Percentiles rank a stretch among this genome's conserved stretches.
phyloP scores from a whole-genome alignment of 257 asterid species.

The Penstemon eatonii region DNA sequence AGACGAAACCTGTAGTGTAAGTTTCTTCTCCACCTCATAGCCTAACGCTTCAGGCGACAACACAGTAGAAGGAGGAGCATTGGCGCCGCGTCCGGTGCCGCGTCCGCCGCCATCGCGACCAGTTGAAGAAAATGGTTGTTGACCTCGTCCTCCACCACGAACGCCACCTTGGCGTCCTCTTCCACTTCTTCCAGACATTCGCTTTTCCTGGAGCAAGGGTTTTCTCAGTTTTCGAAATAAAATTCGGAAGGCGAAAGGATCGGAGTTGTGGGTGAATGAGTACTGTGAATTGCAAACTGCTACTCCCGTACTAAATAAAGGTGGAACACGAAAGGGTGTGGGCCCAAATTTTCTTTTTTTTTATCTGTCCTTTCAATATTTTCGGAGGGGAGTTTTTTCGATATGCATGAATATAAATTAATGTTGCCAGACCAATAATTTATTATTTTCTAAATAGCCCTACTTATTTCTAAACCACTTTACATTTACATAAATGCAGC shows the following conservation, averaged over 20 bases:
- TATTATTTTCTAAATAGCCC: no score
- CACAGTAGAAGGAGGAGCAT: constrained; percentile 28
- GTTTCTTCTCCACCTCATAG: constrained; percentile 39
- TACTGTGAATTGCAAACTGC: background rate
- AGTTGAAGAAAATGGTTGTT: constrained; percentile 1
- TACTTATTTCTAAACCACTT: no score
- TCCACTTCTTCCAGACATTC: constrained; percentile 36
- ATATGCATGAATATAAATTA: no score
- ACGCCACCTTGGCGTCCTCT: background rate
- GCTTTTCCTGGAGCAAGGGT: background rate
- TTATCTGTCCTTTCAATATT: no score
- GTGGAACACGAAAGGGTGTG: no score
- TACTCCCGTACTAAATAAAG: no score
- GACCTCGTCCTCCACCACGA: background rate
- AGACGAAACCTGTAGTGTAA: constrained; percentile 34
- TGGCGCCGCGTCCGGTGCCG: constrained; percentile 26
- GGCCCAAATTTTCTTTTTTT: background rate
- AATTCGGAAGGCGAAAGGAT: background rate
- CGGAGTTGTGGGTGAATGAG: background rate
- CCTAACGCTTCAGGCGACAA: constrained; percentile 16
- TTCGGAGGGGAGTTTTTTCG: no score
- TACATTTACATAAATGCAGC: no score
- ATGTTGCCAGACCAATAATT: no score
- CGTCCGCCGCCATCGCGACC: constrained; percentile 35
- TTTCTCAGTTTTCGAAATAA: background rate